Conservation (phyloP, 2,329 filamentous ascomycete species). For the Ceratocystis lukuohia region DNA sequence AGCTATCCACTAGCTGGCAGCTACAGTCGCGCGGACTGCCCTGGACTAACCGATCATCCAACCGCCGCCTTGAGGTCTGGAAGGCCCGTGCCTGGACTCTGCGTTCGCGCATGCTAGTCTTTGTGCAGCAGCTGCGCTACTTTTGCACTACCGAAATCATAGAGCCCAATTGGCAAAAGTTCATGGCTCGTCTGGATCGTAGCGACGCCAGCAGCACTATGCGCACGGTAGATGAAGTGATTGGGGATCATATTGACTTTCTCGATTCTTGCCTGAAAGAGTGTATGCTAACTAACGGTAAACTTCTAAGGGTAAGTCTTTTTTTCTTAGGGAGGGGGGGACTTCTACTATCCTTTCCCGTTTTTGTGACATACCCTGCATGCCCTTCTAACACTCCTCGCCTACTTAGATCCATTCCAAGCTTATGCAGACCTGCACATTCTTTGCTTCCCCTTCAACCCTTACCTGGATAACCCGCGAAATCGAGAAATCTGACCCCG, state of each 20-base stretch:
- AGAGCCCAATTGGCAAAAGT: conserved; percentile 88
- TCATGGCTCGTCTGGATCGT: conserved; percentile 74
- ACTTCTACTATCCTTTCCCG: neutral
- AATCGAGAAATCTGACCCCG: conserved; percentile 69
- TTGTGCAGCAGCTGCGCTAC: conserved; percentile 91
- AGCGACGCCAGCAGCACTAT: conserved; percentile 33
- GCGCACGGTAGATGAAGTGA: conserved; percentile 86
- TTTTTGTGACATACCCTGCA: neutral
- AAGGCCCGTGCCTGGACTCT: conserved; percentile 87
- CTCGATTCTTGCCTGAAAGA: conserved; percentile 95
- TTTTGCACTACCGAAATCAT: conserved; percentile 96
- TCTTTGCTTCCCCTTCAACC: conserved; percentile 65
- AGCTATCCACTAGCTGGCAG: conserved; percentile 79
- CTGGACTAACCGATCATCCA: conserved; percentile 71
- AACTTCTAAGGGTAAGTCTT: conserved; percentile 63
- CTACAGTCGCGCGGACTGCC: conserved; percentile 68
- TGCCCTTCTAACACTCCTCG: neutral
- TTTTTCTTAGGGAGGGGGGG: neutral
- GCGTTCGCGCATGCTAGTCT: conserved; percentile 86
- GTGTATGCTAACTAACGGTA: conserved; percentile 97
- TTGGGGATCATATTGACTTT: conserved; percentile 98
- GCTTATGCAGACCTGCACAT: conserved; percentile 86
- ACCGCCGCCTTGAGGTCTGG: conserved; percentile 69
- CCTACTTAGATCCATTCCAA: conserved; percentile 76
- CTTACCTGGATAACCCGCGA: conserved; percentile 76